Conservation (phyloP, 495 filamentous ascomycete species). For the Oleoguttula mirabilis region DNA sequence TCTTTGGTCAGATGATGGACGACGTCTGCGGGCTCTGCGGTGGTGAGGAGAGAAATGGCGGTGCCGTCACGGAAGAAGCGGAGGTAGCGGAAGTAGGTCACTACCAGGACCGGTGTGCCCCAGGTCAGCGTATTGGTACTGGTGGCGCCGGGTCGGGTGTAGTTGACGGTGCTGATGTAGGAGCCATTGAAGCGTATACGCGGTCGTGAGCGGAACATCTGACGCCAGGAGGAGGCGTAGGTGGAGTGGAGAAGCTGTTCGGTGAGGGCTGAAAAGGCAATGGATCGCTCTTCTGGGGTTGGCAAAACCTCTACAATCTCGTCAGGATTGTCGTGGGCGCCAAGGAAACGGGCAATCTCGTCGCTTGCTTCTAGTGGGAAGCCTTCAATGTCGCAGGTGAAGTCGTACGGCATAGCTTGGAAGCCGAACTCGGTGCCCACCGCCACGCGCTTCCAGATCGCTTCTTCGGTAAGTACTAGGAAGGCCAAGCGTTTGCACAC, state of each 20-base stretch:
- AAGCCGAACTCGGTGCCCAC: conserved; percentile 62
- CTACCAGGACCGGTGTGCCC: conserved; percentile 83
- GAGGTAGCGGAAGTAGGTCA: conserved; percentile 94
- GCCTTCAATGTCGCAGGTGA: conserved; percentile 51
- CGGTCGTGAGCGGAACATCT: conserved; percentile 69
- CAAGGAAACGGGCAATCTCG: conserved; percentile 11
- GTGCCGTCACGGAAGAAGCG: conserved; percentile 89
- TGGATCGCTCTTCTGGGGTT: conserved; percentile 8
- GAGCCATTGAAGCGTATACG: conserved; percentile 85
- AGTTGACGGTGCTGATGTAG: conserved; percentile 95
- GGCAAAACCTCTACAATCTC: conserved; percentile 2
- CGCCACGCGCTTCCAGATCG: conserved; percentile 77
- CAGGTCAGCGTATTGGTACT: conserved; percentile 47
- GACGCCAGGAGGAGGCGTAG: conserved; percentile 19
- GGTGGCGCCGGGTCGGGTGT: conserved; percentile 66
- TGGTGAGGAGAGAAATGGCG: conserved; percentile 63
- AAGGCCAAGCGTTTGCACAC: conserved; percentile 84
- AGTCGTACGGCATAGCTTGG: conserved; percentile 73
- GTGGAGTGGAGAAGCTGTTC: conserved; percentile 13
- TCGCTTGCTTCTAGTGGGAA: conserved; percentile 34
- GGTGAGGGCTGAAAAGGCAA: conserved; percentile 14
- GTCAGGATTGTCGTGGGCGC: not conserved
- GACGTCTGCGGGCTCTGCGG: conserved; percentile 70
- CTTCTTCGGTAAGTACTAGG: conserved; percentile 70
- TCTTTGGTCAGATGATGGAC: conserved; percentile 49